These are phyloP conservation scores for Akanthomyces muscarius DNA, from an alignment of 2,329 filamentous ascomycete genomes.

Conservation along the genomic window DNA sequence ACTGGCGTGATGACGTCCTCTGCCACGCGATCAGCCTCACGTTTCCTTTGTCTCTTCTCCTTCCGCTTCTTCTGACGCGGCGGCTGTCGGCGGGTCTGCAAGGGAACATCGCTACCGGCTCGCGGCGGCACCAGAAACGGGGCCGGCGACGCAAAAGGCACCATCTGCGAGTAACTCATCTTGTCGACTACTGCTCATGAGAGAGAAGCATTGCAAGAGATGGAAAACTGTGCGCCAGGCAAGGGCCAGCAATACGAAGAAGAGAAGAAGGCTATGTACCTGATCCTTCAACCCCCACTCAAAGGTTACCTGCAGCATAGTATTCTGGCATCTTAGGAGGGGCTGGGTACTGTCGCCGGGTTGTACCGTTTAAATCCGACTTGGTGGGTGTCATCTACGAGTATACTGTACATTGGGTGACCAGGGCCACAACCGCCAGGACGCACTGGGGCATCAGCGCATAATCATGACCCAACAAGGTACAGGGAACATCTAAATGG, in stretches of 20 bases:
- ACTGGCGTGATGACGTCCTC: not conserved
- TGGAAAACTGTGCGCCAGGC: not conserved
- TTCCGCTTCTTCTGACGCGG: not conserved
- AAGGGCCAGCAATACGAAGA: not conserved
- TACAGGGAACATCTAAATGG: not conserved
- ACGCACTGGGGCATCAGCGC: not conserved
- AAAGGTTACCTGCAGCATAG: not conserved
- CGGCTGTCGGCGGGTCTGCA: not conserved
- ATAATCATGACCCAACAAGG: not conserved
- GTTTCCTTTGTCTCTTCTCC: not conserved
- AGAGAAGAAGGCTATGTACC: not conserved
- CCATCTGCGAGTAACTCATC: constrained; percentile 6
- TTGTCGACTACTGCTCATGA: not conserved
- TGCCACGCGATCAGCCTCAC: not conserved
- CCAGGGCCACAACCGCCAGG: not conserved
- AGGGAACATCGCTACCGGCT: not conserved
- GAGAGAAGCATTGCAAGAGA: not conserved
- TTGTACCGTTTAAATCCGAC: constrained; percentile 3
- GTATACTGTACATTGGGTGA: not conserved
- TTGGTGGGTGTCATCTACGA: not conserved
- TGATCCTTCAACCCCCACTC: not conserved
- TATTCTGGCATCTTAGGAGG: not conserved
- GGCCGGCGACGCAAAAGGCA: constrained; percentile 8
- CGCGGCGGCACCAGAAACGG: not conserved
- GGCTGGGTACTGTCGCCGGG: constrained; percentile 4